Percentiles rank a stretch among this genome's conserved stretches.
Conservation (phyloP, 768 basidiomycete species). For the Auriscalpium orientale region DNA sequence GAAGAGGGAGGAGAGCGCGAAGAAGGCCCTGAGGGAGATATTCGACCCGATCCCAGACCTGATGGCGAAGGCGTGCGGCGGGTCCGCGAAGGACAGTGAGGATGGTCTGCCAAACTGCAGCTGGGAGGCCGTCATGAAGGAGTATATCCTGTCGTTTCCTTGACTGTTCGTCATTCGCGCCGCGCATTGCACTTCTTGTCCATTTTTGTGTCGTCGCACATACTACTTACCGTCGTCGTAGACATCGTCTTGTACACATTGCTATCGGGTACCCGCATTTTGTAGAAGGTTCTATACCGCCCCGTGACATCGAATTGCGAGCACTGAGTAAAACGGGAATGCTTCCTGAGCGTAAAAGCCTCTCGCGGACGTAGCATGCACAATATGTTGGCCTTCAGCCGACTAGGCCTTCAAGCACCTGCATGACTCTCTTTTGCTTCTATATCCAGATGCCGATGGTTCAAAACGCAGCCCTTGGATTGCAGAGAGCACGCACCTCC, state of each 20-base stretch:
- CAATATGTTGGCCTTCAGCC: too few species aligned
- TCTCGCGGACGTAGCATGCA: too few species aligned
- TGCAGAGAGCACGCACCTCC: conserved; percentile 38
- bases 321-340: too few species aligned
- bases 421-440: conserved; percentile 1
- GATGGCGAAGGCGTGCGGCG: conserved; percentile 39
- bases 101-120: conserved; percentile 41
- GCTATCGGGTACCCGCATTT: too few species aligned
- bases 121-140: conserved; percentile 56
- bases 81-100: conserved; percentile 21
- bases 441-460: not conserved
- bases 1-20: conserved; percentile 17
- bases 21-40: conserved; percentile 24
- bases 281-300: too few species aligned
- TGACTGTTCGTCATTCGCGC: conserved; percentile 23
- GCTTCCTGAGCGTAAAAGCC: too few species aligned
- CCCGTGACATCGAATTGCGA: too few species aligned
- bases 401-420: not conserved
- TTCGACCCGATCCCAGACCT: conserved; percentile 24
- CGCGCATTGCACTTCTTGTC: too few species aligned
- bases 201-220: too few species aligned
- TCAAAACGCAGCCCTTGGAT: too few species aligned
- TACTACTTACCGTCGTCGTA: too few species aligned
- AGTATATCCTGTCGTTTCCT: conserved; percentile 56
- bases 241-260: too few species aligned